Base-by-base conservation (phyloP, 768 basidiomycete species). In the Guyanaporus albipodus region DNA sequence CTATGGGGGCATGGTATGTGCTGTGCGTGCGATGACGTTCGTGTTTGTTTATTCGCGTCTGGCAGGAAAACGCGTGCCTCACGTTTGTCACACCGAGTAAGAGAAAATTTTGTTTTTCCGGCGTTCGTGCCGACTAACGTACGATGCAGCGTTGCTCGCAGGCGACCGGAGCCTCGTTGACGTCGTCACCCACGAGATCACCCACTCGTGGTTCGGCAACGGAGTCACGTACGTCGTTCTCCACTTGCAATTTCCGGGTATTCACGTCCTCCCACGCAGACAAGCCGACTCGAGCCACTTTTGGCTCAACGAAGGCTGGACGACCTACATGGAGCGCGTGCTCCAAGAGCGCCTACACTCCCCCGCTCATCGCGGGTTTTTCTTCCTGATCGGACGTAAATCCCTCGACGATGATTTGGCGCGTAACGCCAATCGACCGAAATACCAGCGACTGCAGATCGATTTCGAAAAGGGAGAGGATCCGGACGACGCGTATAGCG, bases 261-360 rank as follows among this genome's bases (percentile, higher is more conserved):
- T n/a, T 32, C 28, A 29, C 28, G 6, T 32, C 17, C 31, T 3
- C 31, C 15, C 31, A 14, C 6, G 10, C 31, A 32, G 31, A 8
- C 31, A 32, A 32, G 31, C 31, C 31, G 17, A 32, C 31, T 6
- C 31, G 31, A 32, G 31, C 22, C 86, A 89, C 66, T 91, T 90
- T 69, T 91, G 88, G 87, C 78, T 92, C 31, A 92, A 91, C 62
- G 88, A 93, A 70, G 87, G 91, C 22, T 94, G 89, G 86, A 96
- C 94, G 26, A 93, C 89, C 0, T 97, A 93, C 60, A 83, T 89
- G 24, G 94, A 98, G 62, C 82, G 92, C 14, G 67, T 95, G 6
- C 71, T 95, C 42, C 80, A 82, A 38, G 73, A 82, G 48, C 68
- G 72, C 35, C 69, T 92, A 4, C 81, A 91, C 63, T 79, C 85